Evolutionary conservation across 2,329 filamentous ascomycete genomes (phyloP).

Genomic region (Fusarium penzigii): DNA sequence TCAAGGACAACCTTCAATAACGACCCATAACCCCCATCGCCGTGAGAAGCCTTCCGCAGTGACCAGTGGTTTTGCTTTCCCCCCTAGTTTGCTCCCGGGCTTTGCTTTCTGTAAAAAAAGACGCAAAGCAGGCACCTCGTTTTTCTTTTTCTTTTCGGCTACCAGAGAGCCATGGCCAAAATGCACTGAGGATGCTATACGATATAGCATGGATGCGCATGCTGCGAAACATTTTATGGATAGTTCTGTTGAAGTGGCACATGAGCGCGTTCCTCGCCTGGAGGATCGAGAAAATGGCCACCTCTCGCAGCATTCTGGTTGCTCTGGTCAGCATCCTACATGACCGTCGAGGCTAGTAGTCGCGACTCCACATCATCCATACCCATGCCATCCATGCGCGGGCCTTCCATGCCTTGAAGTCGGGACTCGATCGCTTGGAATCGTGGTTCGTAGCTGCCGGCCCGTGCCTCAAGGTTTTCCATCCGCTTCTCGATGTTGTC

Average conservation of each 20-base stretch:
- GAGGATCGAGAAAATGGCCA: constrained; percentile 1
- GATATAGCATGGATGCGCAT: constrained; percentile 1
- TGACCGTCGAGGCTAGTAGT: constrained; percentile 45
- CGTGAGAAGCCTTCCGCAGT: constrained; percentile 18
- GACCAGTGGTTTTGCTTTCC: constrained; percentile 10
- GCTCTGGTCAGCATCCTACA: constrained; percentile 36
- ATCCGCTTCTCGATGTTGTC: constrained; percentile 57
- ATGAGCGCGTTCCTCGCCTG: constrained; percentile 6
- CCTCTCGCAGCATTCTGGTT: constrained; percentile 5
- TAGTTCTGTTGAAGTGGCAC: constrained; percentile 1
- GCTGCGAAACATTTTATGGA: constrained; percentile 7
- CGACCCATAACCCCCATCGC: constrained; percentile 14
- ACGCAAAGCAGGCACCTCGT: constrained; percentile 8
- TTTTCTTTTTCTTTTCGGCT: neutral
- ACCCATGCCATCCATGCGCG: constrained; percentile 44
- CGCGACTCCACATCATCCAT: constrained; percentile 49
- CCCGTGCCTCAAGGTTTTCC: constrained; percentile 51
- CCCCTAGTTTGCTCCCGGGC: constrained; percentile 9
- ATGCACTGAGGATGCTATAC: neutral
- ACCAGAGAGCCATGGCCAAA: constrained; percentile 2
- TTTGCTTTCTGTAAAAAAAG: constrained; percentile 9
- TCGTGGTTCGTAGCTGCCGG: constrained; percentile 44
- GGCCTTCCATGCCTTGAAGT: constrained; percentile 44
- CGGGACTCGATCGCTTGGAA: constrained; percentile 47
- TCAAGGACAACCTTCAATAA: constrained; percentile 27